Percentiles rank a stretch among this genome's conserved stretches.
These are phyloP conservation scores for Trichosporon sp. DNA, from an alignment of 1,284 basidiomycete genomes.

Conservation along the genomic window DNA sequence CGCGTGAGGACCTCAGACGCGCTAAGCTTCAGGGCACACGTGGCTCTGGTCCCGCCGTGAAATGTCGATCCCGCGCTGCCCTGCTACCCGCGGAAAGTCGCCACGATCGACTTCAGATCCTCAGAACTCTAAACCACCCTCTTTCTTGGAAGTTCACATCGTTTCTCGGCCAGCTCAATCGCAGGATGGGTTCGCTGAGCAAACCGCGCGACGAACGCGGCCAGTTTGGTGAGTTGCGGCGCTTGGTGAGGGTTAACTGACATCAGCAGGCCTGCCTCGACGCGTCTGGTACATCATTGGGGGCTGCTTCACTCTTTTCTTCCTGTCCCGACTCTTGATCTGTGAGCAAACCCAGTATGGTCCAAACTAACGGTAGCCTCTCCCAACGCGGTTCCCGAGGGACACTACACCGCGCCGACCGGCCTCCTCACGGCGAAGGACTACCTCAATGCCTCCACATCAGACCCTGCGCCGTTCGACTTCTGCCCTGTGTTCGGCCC, in stretches of 20 bases:
- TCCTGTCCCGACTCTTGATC: constrained; percentile 61
- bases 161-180: background rate
- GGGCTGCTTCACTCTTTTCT: constrained; percentile 59
- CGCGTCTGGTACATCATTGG: constrained; percentile 67
- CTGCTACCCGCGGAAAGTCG: background rate
- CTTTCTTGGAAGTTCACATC: constrained; percentile 2
- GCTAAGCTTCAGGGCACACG: background rate
- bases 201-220: background rate
- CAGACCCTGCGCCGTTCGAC: constrained; percentile 68
- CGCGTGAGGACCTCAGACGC: background rate
- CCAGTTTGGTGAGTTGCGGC: constrained; percentile 23
- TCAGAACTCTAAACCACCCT: background rate
- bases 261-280: constrained; percentile 31
- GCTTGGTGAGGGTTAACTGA: background rate
- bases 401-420: constrained; percentile 17
- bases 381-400: background rate
- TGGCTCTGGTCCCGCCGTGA: background rate
- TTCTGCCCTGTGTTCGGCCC: constrained; percentile 86
- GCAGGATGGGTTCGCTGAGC: constrained; percentile 1
- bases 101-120: background rate
- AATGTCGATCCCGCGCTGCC: constrained; percentile 1
- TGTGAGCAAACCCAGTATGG: constrained; percentile 26
- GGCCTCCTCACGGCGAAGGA: constrained; percentile 28
- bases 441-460: constrained; percentile 51
- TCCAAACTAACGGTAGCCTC: background rate